These are phyloP conservation scores for Fusarium ramigenum DNA, from an alignment of 2,329 filamentous ascomycete species.

Conservation along the genomic window DNA sequence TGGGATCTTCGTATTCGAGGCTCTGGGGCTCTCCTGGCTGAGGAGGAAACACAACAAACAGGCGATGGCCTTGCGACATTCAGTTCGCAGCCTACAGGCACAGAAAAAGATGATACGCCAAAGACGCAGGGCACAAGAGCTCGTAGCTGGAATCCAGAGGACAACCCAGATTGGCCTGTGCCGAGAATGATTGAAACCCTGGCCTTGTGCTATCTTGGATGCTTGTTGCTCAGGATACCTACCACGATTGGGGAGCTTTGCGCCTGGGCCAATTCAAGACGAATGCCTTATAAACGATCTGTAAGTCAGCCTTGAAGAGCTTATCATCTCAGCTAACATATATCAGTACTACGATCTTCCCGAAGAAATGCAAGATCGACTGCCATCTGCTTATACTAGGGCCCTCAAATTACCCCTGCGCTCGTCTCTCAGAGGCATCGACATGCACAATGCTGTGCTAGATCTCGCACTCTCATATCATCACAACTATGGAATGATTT, in stretches of 20 bases:
- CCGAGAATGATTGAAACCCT: slow-evolving; percentile 80
- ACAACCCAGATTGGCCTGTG: slow-evolving; percentile 60
- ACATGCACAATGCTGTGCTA: slow-evolving; percentile 72
- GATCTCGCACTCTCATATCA: slow-evolving; percentile 71
- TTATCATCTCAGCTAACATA: not conserved
- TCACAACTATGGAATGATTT: slow-evolving; percentile 72
- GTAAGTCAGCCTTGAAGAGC: slow-evolving; percentile 52
- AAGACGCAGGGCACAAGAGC: slow-evolving; percentile 44
- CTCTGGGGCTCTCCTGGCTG: slow-evolving; percentile 50
- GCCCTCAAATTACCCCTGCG: slow-evolving; percentile 62
- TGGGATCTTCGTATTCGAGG: slow-evolving; percentile 77
- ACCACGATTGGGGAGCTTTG: slow-evolving; percentile 78
- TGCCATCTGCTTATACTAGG: slow-evolving; percentile 69
- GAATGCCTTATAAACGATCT: slow-evolving; percentile 77
- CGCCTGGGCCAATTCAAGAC: slow-evolving; percentile 71
- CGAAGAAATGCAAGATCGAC: slow-evolving; percentile 69
- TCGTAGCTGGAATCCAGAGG: slow-evolving; percentile 56
- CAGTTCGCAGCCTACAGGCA: slow-evolving; percentile 49
- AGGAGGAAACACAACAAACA: slow-evolving; percentile 34
- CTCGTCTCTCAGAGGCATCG: slow-evolving; percentile 57
- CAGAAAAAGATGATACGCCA: slow-evolving; percentile 18
- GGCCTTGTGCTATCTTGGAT: slow-evolving; percentile 81
- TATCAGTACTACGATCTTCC: slow-evolving; percentile 66
- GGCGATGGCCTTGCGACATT: slow-evolving; percentile 49
- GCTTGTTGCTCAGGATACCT: slow-evolving; percentile 78